These are phyloP conservation scores for Punctularia strigosozonata DNA, from an alignment of 768 basidiomycete species.

Conservation along the genomic window DNA sequence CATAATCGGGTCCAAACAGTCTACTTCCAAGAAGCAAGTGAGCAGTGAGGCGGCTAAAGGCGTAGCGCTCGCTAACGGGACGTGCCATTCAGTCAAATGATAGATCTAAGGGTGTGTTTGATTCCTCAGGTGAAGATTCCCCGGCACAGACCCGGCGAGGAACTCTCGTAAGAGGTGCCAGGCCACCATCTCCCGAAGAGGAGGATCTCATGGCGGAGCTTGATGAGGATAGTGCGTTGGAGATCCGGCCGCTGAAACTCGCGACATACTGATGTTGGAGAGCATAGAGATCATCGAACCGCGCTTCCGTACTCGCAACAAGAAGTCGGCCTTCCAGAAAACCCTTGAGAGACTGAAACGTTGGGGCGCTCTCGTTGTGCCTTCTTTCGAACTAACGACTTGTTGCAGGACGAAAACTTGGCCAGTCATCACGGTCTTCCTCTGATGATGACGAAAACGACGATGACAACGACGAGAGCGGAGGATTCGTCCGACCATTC, in stretches of 20 bases:
- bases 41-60: no score
- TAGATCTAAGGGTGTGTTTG: no score
- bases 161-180: constrained; percentile 23
- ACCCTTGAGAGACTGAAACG: constrained; percentile 58
- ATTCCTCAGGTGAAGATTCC: no score
- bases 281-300: constrained; percentile 46
- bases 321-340: constrained; percentile 46
- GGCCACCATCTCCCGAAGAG: constrained; percentile 29
- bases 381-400: constrained; percentile 4
- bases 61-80: no score
- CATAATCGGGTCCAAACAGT: no score
- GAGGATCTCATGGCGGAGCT: constrained; percentile 37
- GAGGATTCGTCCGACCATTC: constrained; percentile 21
- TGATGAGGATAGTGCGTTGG: constrained; percentile 44
- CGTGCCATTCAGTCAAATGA: no score
- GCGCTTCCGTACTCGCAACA: constrained; percentile 51
- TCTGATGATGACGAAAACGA: constrained; percentile 13
- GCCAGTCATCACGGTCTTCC: constrained; percentile 12
- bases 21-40: no score
- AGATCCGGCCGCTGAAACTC: constrained; percentile 2
- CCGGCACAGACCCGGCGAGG: neutral
- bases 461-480: constrained; percentile 17
- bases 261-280: constrained; percentile 1
- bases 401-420: constrained; percentile 31
- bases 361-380: constrained; percentile 19